phyloP scores from a whole-genome alignment of 2,329 filamentous ascomycete genomes.

The Trichophyton schoenleinii region DNA sequence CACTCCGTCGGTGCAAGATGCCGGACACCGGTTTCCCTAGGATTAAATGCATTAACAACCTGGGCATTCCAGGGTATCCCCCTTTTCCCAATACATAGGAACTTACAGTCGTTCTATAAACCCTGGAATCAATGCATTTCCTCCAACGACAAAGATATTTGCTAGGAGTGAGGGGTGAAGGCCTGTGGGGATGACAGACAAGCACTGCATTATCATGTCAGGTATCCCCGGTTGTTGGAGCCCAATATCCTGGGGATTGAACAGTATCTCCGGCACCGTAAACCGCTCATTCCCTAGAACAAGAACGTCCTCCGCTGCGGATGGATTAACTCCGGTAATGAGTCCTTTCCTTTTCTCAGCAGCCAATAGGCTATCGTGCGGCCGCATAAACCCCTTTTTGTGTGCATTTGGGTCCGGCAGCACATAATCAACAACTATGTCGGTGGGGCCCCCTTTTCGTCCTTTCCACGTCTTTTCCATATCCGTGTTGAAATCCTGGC shows the following conservation, averaged over 20 bases:
- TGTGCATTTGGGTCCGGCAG: slow-evolving; percentile 63
- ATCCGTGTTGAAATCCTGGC: slow-evolving; percentile 60
- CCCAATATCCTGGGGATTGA: slow-evolving; percentile 74
- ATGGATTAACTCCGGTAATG: slow-evolving; percentile 36
- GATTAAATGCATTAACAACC: slow-evolving; percentile 14
- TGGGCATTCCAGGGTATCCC: neutral
- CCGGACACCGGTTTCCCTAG: slow-evolving; percentile 54
- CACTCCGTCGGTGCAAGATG: slow-evolving; percentile 63
- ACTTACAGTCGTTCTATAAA: slow-evolving; percentile 63
- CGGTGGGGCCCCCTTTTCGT: slow-evolving; percentile 18
- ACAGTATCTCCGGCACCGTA: slow-evolving; percentile 75
- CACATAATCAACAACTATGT: slow-evolving; percentile 77
- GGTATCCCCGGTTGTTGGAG: slow-evolving; percentile 71
- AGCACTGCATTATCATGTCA: slow-evolving; percentile 67
- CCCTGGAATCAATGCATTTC: slow-evolving; percentile 66
- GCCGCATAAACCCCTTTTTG: slow-evolving; percentile 57
- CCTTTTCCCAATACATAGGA: neutral
- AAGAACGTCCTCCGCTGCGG: slow-evolving; percentile 60
- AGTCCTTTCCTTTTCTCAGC: slow-evolving; percentile 40
- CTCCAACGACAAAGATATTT: slow-evolving; percentile 81
- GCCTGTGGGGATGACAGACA: slow-evolving; percentile 63
- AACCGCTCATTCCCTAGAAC: slow-evolving; percentile 89
- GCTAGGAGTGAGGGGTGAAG: slow-evolving; percentile 72
- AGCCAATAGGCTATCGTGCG: slow-evolving; percentile 59
- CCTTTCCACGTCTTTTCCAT: slow-evolving; percentile 79